Evolutionary conservation across 2,329 filamentous ascomycete species (phyloP).

Genomic region (Shiraia sp.): DNA sequence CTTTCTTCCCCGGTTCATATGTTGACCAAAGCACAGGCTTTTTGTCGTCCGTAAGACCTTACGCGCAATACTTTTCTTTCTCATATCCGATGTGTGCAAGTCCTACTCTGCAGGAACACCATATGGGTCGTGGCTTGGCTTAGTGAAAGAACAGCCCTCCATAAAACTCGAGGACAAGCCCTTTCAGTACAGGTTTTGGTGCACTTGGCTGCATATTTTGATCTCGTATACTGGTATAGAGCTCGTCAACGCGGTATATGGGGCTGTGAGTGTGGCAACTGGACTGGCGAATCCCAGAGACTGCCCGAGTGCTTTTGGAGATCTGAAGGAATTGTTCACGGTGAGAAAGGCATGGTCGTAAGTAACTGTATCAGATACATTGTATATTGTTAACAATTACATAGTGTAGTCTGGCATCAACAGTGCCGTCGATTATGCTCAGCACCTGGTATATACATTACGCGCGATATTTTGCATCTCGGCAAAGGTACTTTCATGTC

Average conservation of each 20-base stretch:
- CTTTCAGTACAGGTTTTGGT: conserved; percentile 15
- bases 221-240: conserved; percentile 23
- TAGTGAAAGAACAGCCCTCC: conserved; percentile 9
- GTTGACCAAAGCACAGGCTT: conserved; percentile 7
- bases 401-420: conserved; percentile 32
- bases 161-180: conserved; percentile 3
- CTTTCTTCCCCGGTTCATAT: neutral
- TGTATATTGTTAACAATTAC: neutral
- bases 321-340: conserved; percentile 17
- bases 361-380: conserved; percentile 7
- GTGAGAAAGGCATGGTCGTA: conserved; percentile 30
- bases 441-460: conserved; percentile 17
- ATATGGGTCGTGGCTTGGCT: conserved; percentile 25
- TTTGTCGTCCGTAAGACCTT: conserved; percentile 25
- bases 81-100: conserved; percentile 14
- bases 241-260: conserved; percentile 10
- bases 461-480: conserved; percentile 22
- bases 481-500: conserved; percentile 31
- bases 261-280: conserved; percentile 17
- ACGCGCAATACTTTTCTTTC: conserved; percentile 13
- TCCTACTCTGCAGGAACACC: conserved; percentile 24
- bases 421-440: conserved; percentile 24
- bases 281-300: conserved; percentile 26
- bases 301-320: conserved; percentile 30
- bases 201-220: conserved; percentile 24